Base-by-base conservation (phyloP, 2,329 filamentous ascomycete species). In the Colletotrichum orchidophilum region DNA sequence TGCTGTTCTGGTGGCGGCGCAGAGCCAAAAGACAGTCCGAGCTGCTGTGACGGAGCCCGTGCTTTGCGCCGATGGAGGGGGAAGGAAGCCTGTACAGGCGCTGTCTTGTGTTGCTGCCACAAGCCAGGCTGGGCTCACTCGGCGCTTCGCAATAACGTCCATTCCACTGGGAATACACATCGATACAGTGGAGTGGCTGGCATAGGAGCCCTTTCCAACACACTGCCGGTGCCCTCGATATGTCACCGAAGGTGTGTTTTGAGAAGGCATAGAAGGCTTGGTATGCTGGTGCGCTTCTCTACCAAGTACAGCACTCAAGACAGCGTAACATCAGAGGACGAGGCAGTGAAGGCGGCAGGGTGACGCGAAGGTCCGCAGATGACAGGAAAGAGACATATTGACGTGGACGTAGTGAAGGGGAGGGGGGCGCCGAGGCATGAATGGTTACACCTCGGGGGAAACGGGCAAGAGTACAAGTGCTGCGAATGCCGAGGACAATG, bases 1-100 rank as follows among this genome's bases (percentile, higher is more conserved):
- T 71, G 72, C 57, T 71, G 74, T 71, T 71, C 65, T 76, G 75
- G 74, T 72, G 74, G 73, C 66, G 71, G 61, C 66, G 69, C 33
- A 49, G 50, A 69, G 59, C 55, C 66, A 69, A 73, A 73, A 63
- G 72, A 68, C 63, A 78, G 75, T 76, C 73, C 74, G 75, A 78
- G 74, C 76, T 76, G 77, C 74, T 77, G 75, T 71, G 64, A 58
- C 64, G 59, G 68, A 53, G 64, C 68, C 64, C 46, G 68, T 71
- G 68, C 68, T 71, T 29, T 53, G 33, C 57, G 52, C 64, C 59
- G 26, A 39, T 24, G 73, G 59, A 68, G 70, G 70, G 60, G 64
- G 64, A 63, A 42, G 54, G 63, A 52, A 72, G 60, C 57, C 52
- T 35, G 59, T 71, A 63, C 68, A 71, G 63, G 68, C 58, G 68